Base-by-base conservation (phyloP, 257 asterid genomes). In the Gentiana dahurica region DNA sequence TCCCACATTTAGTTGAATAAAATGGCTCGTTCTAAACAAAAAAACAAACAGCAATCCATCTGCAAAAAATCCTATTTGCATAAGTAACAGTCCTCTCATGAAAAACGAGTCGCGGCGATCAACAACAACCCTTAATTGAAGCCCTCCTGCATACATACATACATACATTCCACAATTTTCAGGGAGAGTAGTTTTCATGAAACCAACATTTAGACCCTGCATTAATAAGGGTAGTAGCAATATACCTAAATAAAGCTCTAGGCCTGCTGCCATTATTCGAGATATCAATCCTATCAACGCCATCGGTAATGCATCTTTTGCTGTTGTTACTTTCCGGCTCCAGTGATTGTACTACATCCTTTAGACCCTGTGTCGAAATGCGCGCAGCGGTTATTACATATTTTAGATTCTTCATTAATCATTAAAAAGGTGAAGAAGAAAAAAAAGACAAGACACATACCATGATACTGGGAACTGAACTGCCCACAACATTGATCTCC, bases 331-430 rank as follows among this genome's bases (percentile, higher is more conserved):
- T 68, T 44, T 37, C 63, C 36, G 75, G 55, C 36, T 72, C 49
- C 3, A 59, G 46, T 56, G 71, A 46, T 65, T 73, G 89, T 2
- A 68, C 79, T 46, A 86, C 51, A 49, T 70, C 94, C 74, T 78
- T 81, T 45, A 84, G 92, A 52, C 96, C 89, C 95, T 86, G 75
- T 7, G 63, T 36, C 34, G 41, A 11, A 13, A 44, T 4, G 4
- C n/a, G n/a, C n/a, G n/a, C 38, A 55, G 44, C 12, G n/a, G 35
- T 37, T 35, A 53, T 53, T 53, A 15, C 10, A 15, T 36, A 55
- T 12, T n/a, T 55, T 37, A 49, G 4, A 38, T 6, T 55, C 37
- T 7, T 12, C 1, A 5, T n/a, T 12, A 3, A 43, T 9, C 24
- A 34, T 13, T 55, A 10, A 2, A 36, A 24, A 24, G 24, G 24